Percentiles rank a stretch among this genome's conserved stretches.
Evolutionary conservation across 2,329 filamentous ascomycete species (phyloP).

Genomic region (Aureobasidium musti): DNA sequence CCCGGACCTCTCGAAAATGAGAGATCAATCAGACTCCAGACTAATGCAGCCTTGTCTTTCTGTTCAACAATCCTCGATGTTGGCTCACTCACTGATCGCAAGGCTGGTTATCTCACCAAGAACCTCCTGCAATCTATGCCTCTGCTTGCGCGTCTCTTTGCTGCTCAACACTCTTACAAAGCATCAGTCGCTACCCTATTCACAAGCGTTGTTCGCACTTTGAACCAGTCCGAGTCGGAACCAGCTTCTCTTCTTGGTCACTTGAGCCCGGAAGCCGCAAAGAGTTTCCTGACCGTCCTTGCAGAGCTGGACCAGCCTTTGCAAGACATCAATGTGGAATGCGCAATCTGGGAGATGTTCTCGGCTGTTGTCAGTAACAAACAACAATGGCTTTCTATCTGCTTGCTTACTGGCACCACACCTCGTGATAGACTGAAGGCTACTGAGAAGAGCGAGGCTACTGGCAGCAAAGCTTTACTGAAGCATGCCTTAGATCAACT

Average conservation of each 20-base stretch:
- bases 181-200: slow-evolving; percentile 68
- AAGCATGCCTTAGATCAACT: slow-evolving; percentile 71
- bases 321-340: slow-evolving; percentile 63
- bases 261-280: slow-evolving; percentile 77
- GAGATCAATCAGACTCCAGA: slow-evolving; percentile 47
- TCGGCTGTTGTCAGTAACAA: slow-evolving; percentile 82
- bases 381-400: slow-evolving; percentile 95
- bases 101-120: slow-evolving; percentile 62
- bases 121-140: slow-evolving; percentile 81
- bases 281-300: slow-evolving; percentile 78
- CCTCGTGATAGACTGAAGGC: slow-evolving; percentile 72
- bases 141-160: slow-evolving; percentile 74
- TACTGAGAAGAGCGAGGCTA: slow-evolving; percentile 49
- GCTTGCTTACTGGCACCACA: slow-evolving; percentile 83
- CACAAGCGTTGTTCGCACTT: slow-evolving; percentile 71
- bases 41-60: slow-evolving; percentile 65
- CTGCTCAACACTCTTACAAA: slow-evolving; percentile 66
- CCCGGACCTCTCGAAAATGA: slow-evolving; percentile 26
- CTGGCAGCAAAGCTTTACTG: slow-evolving; percentile 66
- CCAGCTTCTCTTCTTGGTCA: slow-evolving; percentile 94
- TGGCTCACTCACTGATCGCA: slow-evolving; percentile 63
- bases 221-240: slow-evolving; percentile 64
- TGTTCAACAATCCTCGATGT: slow-evolving; percentile 70
- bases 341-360: slow-evolving; percentile 79
- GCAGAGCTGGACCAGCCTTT: slow-evolving; percentile 76